Evolutionary conservation across 495 filamentous ascomycete species (phyloP), one percentile per base, ranked within the genome.

Genomic region (Xylaria cubensis): DNA sequence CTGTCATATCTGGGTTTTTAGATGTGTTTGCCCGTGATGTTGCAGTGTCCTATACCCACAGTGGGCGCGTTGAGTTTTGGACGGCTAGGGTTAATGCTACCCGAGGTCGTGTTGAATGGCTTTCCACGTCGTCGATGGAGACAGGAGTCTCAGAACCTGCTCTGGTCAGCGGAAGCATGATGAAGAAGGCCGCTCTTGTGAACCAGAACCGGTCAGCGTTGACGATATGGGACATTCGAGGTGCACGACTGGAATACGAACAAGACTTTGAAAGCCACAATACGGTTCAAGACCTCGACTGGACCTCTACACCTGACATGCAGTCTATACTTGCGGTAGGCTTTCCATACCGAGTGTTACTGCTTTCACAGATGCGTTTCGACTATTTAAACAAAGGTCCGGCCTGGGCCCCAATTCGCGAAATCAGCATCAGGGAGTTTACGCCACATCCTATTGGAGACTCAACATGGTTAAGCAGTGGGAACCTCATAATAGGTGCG

Each of bases 401-500:
- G 7, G 94, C 95, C 2, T 98, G 95, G 95, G 92, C 92, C 13
- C 84, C 90, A 26, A 91, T 97, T 71, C 83, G 93, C 70, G 92
- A 97, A 76, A 92, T 97, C 51, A 89, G 86, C 75, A 96, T 93
- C 65, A 86, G 91, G 66, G 90, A 94, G 71, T 85, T 95, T 50
- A 97, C 95, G 32, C 93, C 94, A 51, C 93, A 97, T 77, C 94
- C 93, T 0, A 97, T 99, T 70, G 94, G 94, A 5, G 95, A 97
- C 75, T 95, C 94, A 6, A 91, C 91, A 46, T 99, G 96, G 96
- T 84, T 97, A 21, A 90, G 89, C 64, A 90, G 91, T 73, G 95
- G 94, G 7, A 89, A 93, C 74, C 85, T 98, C 7, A 90, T 96
- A 34, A 90, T 99, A 42, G 95, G 93, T 8, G 91, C 93, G 3